phyloP scores from a whole-genome alignment of 1,284 basidiomycete genomes.

The Bothia castanella region DNA sequence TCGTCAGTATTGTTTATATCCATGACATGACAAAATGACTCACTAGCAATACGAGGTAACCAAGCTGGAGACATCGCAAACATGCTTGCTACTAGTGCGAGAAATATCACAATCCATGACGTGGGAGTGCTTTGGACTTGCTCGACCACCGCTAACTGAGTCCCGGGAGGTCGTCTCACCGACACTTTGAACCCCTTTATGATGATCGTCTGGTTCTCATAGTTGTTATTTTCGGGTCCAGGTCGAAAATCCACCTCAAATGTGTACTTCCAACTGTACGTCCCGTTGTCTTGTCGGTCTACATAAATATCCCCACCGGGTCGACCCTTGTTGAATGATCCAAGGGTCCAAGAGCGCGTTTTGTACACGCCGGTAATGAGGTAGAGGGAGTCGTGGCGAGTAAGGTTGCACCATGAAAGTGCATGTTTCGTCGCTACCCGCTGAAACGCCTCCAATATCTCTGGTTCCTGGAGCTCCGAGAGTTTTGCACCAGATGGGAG shows the following conservation, averaged over 20 bases:
- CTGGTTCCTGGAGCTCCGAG: neutral
- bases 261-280: neutral
- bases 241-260: neutral
- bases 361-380: conserved; percentile 16
- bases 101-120: too few relatives aligned
- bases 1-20: too few relatives aligned
- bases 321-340: conserved; percentile 7
- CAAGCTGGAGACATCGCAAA: too few relatives aligned
- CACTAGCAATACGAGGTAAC: too few relatives aligned
- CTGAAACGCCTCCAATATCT: neutral
- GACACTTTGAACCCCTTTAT: conserved; percentile 2
- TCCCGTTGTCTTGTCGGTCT: too few relatives aligned
- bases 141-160: too few relatives aligned
- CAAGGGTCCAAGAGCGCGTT: conserved; percentile 12
- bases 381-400: conserved; percentile 13
- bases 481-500: conserved; percentile 6
- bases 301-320: too few relatives aligned
- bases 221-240: neutral
- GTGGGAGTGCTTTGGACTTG: too few relatives aligned
- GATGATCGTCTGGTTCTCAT: conserved; percentile 1
- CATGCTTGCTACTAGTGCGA: too few relatives aligned
- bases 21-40: too few relatives aligned
- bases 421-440: conserved; percentile 1
- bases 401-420: conserved; percentile 41
- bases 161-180: neutral